phyloP scores from a whole-genome alignment of 1,284 basidiomycete genomes.

The Clitocybe nebularis region DNA sequence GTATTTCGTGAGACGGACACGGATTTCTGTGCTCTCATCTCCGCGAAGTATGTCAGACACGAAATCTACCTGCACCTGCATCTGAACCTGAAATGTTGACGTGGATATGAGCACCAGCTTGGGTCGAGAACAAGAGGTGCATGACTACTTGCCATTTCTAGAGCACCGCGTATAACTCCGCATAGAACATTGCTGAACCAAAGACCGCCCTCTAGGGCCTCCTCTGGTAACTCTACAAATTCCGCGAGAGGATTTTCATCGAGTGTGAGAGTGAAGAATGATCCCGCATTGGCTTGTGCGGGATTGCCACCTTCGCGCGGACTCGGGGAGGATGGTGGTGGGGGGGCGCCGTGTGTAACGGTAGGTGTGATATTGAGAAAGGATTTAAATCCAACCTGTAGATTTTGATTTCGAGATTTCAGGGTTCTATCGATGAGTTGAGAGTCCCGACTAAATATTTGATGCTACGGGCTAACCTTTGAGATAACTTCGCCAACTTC shows the following conservation, averaged over 20 bases:
- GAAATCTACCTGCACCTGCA: slow-evolving; percentile 92
- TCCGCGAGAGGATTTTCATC: slow-evolving; percentile 98
- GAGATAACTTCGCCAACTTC: slow-evolving; percentile 93
- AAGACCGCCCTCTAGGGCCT: slow-evolving; percentile 86
- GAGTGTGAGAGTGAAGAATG: slow-evolving; percentile 79
- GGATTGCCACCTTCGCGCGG: slow-evolving; percentile 39
- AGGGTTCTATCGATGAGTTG: slow-evolving; percentile 4
- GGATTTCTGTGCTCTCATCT: slow-evolving; percentile 92
- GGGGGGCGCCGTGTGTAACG: slow-evolving; percentile 64
- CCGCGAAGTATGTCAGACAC: slow-evolving; percentile 88
- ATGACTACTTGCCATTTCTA: slow-evolving; percentile 87
- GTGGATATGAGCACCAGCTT: slow-evolving; percentile 2
- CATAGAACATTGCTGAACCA: slow-evolving; percentile 98
- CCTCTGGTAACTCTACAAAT: slow-evolving; percentile 95
- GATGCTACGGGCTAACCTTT: slow-evolving; percentile 53
- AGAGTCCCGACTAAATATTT: not conserved
- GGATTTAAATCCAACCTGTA: slow-evolving; percentile 95
- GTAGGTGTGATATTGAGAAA: slow-evolving; percentile 92
- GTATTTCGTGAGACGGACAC: slow-evolving; percentile 86
- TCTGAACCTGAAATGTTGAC: slow-evolving; percentile 71
- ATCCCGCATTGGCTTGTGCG: slow-evolving; percentile 35
- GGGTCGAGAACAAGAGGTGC: not conserved
- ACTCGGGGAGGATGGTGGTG: slow-evolving; percentile 42
- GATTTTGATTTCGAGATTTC: not conserved
- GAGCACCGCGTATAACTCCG: slow-evolving; percentile 87